These are phyloP conservation scores for Solanum okadae DNA, from an alignment of 257 asterid genomes.

Conservation along the genomic window DNA sequence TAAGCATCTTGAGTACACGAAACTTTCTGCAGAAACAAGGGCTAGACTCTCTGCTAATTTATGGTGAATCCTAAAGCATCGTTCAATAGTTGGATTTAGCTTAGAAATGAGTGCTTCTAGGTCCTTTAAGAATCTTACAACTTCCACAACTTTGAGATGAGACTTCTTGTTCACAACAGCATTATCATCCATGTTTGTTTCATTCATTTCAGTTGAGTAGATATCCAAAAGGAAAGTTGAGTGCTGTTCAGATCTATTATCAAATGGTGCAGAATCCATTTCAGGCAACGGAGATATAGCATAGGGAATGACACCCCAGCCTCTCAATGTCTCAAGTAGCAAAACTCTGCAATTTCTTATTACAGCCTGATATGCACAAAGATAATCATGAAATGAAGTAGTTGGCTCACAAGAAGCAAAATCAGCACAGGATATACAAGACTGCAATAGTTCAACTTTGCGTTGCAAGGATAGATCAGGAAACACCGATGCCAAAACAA, in stretches of 20 bases:
- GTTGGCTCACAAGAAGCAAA: conserved; percentile 53
- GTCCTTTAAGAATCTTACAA: conserved; percentile 27
- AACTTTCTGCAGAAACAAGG: conserved; percentile 69
- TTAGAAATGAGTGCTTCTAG: conserved; percentile 47
- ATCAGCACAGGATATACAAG: conserved; percentile 53
- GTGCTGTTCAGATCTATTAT: conserved; percentile 27
- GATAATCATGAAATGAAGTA: conserved; percentile 55
- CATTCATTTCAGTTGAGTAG: conserved; percentile 28
- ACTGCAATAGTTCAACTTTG: conserved; percentile 47
- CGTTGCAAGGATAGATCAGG: conserved; percentile 56
- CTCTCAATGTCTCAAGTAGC: conserved; percentile 39
- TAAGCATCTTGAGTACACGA: conserved; percentile 55
- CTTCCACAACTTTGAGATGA: conserved; percentile 44
- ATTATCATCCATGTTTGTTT: conserved; percentile 17
- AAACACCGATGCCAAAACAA: conserved; percentile 69
- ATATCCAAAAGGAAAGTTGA: conserved; percentile 59
- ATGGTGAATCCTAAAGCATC: conserved; percentile 69
- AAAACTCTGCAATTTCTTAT: conserved; percentile 55
- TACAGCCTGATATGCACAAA: conserved; percentile 81
- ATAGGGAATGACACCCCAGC: conserved; percentile 59
- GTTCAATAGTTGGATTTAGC: conserved; percentile 60
- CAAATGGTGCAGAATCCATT: conserved; percentile 23
- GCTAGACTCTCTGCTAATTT: conserved; percentile 54
- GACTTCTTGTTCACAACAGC: conserved; percentile 23
- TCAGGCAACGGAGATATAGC: conserved; percentile 30